Base-by-base conservation (phyloP, 2,329 filamentous ascomycete genomes). In the Mycosphaerelloides madeirae region DNA sequence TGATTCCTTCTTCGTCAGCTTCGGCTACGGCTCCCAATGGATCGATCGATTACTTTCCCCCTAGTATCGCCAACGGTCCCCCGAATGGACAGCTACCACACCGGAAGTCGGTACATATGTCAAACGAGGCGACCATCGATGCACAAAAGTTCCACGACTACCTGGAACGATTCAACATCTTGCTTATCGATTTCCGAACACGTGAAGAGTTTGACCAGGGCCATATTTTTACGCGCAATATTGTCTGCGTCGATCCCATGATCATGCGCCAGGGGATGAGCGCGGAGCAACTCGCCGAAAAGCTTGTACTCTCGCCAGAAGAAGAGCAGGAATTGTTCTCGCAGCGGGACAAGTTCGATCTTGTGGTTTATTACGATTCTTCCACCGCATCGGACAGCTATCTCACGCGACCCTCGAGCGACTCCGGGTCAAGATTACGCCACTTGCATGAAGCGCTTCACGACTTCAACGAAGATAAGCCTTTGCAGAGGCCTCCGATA, bases 291-390 rank as follows among this genome's bases (percentile, higher is more conserved):
- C 68, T 84, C 3, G 72, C 77, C 14, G 84, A 89, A 48, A 81
- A 81, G 48, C 74, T 90, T 56, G 74, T 88, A 2, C 66, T 93
- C 5, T 83, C 81, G 0, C 84, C 86, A 0, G 71, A 80, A n/a
- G 67, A 74, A n/a, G 93, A 98, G 63, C 82, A 85, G 54, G 68
- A 74, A 1, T 72, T 87, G 25, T 95, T 95, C 57, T 81, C 80
- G 44, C 78, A 84, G 42, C 71, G 80, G 12, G 77, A 90, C 52
- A 76, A 84, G 44, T 95, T 85, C 57, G 89, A 97, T 54, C 68
- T 96, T 32, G 78, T 98, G 9, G 86, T 98, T 0, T 93, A 94
- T 58, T 95, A 97, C 63, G 89, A 98, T 64, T 78, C 91, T 53
- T 67, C 64, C 12, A 82, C 79, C 50, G 76, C 63, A 74, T 86